Evolutionary conservation across 2,329 filamentous ascomycete species (phyloP).

Genomic region (Colletotrichum sp.): DNA sequence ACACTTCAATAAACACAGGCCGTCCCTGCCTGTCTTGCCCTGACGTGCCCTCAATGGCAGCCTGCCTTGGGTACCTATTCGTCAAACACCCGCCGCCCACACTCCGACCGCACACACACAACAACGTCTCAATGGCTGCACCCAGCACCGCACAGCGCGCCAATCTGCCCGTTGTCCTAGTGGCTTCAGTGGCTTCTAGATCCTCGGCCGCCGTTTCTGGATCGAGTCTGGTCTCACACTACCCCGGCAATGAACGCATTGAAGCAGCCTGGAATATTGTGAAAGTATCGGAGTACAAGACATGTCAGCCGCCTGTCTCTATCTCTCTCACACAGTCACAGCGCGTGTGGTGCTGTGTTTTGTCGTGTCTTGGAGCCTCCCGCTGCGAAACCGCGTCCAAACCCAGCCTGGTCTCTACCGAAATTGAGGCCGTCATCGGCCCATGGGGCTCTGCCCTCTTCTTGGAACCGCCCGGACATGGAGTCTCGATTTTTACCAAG

Average conservation of each 20-base stretch:
- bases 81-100: not conserved
- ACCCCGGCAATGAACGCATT: not conserved
- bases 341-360: not conserved
- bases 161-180: constrained; percentile 16
- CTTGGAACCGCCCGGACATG: not conserved
- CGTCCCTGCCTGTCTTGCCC: not conserved
- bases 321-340: not conserved
- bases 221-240: constrained; percentile 12
- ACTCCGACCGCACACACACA: not conserved
- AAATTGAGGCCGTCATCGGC: constrained; percentile 5
- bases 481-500: not conserved
- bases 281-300: not conserved
- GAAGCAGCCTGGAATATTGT: not conserved
- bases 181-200: constrained; percentile 21
- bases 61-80: not conserved
- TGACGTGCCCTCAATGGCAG: not conserved
- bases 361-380: not conserved
- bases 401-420: not conserved
- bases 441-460: not conserved
- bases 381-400: not conserved
- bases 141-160: not conserved
- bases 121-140: not conserved
- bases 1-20: not conserved
- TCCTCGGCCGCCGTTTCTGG: constrained; percentile 15
- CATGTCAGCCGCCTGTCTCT: not conserved